Evolutionary conservation across 2,329 filamentous ascomycete species (phyloP), one percentile per base, ranked within the genome.

Genomic region (Claviceps capensis): DNA sequence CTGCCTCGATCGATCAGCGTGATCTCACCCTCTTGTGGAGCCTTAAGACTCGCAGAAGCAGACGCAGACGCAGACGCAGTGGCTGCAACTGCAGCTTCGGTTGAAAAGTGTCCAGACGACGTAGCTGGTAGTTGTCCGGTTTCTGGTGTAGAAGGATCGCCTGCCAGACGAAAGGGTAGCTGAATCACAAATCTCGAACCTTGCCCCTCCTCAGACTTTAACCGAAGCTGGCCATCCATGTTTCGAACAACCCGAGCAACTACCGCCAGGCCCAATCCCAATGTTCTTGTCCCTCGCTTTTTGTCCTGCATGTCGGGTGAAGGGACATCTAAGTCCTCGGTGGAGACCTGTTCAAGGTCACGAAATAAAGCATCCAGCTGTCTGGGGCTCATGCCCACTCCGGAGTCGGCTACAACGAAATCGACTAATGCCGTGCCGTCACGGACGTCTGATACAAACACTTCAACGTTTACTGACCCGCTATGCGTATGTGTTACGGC

Each of bases 241-340:
- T 89, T 95, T n/a, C 83, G 79, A 36, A 95, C 76, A 38, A 88
- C 87, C 40, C 89, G 80, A 16, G 87, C 86, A n/a, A 95, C 89
- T 13, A 94, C 75, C 0, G 89, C 89, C n/a, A 95, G 74, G 0
- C 89, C 90, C 9, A 95, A 75, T 0, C 90, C 90, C 1, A 95
- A 67, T 0, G 81, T 82, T 48, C 70, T 67, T 17, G 64, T 55
- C 19, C 69, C 58, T 42, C 54, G 55, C 14, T 63, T 52, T 50
- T 65, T 61, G 2, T 65, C 61, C 17, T 62, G 53, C 42, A 66
- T n/a, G 47, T 62, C 59, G 0, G 37, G 50, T 17, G 53, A 50
- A 38, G 38, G 60, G 22, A 53, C 58, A n/a, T 70, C 65, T 0
- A 63, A 34, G n/a, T 67, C 67, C 50, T 77, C 74, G 0, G 65